Base-by-base conservation (phyloP, 1,284 basidiomycete genomes). In the Ceratobasidium sp. region DNA sequence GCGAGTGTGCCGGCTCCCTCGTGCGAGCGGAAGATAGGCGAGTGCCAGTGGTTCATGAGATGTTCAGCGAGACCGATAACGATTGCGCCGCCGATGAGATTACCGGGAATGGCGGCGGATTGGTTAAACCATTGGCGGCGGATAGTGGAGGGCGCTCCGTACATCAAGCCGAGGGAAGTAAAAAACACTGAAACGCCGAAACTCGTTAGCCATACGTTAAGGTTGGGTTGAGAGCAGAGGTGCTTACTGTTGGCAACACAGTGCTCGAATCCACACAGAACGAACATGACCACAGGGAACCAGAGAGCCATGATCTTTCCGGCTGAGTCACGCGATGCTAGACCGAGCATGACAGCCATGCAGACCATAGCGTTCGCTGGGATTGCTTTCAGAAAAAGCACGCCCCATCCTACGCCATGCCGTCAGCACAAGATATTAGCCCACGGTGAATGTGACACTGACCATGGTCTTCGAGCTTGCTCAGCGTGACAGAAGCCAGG, bases 21-120 rank as follows among this genome's bases (percentile, higher is more conserved):
- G 20, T 37, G 7, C 11, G 26, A 10, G 28, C 23, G 35, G 56
- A 71, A 71, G 23, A 80, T 58, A 13, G 77, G 64, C n/a, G 78
- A 77, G 58, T 73, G 64, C 79, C 79, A 80, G 63, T 80, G 79
- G 68, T 80, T 80, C 79, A 80, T 80, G 35, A 76, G 67, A 51
- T 79, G 79, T 51, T 78, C 79, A 39, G 69, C 71, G n/a, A 73
- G 68, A n/a, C 71, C 71, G 51, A 79, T 76, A 20, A 80, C 77
- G 78, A 75, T 80, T 35, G 77, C 78, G 35, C 79, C 79, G 28
- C 79, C 79, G 54, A 80, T 67, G 45, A 78, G n/a, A 58, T 80
- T 80, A 8, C 79, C 79, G 31, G 77, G 74, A 20, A 76, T 61
- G 20, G 76, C 78, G n/a, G 79, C 79, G 26, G 79, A 79, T 58